Percentiles rank a stretch among this genome's conserved stretches.
phyloP scores from a whole-genome alignment of 2,329 filamentous ascomycete genomes.

The Fusarium begoniae region DNA sequence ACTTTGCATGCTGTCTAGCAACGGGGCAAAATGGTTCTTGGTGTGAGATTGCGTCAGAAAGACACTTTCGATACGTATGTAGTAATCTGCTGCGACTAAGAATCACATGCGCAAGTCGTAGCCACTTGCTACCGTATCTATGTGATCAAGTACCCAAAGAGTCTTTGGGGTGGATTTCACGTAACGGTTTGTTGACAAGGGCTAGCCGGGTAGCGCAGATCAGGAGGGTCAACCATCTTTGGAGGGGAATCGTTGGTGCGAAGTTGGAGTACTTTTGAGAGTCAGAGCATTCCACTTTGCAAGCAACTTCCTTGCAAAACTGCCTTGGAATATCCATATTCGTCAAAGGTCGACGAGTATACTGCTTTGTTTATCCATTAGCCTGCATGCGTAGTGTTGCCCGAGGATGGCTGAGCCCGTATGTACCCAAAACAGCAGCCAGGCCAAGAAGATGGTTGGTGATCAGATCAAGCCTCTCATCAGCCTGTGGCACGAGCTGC shows the following conservation, averaged over 20 bases:
- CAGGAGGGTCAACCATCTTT: neutral
- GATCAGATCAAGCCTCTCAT: slow-evolving; percentile 16
- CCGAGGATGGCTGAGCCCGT: slow-evolving; percentile 47
- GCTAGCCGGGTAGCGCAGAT: slow-evolving; percentile 16
- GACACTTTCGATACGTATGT: neutral
- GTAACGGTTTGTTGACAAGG: slow-evolving; percentile 1
- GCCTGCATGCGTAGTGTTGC: neutral
- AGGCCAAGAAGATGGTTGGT: slow-evolving; percentile 23
- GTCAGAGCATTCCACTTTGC: neutral
- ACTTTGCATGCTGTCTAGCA: neutral
- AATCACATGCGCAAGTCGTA: slow-evolving; percentile 21
- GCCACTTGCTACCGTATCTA: neutral
- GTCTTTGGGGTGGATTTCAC: neutral
- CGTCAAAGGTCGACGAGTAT: neutral
- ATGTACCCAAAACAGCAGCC: slow-evolving; percentile 11
- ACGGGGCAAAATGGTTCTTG: neutral
- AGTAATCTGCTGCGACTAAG: neutral
- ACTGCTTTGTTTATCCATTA: neutral
- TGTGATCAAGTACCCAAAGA: neutral
- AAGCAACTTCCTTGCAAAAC: neutral
- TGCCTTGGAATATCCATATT: neutral
- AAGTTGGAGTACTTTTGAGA: neutral
- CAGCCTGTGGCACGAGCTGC: slow-evolving; percentile 5
- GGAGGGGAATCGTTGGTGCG: neutral
- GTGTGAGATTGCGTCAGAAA: neutral